These are phyloP conservation scores for Raphanus raphanistrum DNA, from an alignment of 345 rosid genomes.

Conservation along the genomic window DNA sequence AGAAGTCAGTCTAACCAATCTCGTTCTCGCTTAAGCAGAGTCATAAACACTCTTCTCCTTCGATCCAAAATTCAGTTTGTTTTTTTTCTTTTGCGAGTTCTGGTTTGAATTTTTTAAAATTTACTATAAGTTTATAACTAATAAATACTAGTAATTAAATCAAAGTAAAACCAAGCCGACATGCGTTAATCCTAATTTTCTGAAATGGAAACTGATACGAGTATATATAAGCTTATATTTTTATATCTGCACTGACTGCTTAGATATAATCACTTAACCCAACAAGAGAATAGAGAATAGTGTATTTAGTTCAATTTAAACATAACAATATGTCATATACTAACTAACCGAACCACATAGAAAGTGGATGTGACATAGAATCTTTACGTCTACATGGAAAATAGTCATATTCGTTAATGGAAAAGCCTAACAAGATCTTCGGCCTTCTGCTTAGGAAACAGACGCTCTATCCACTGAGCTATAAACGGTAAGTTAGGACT, in stretches of 20 bases:
- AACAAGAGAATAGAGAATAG: slow-evolving; percentile 8
- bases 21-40: slow-evolving; percentile 13
- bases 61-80: neutral
- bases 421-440: slow-evolving; percentile 39
- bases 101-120: neutral
- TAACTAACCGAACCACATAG: slow-evolving; percentile 26
- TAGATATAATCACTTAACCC: slow-evolving; percentile 11
- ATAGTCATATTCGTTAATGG: neutral
- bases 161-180: neutral
- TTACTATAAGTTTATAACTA: neutral
- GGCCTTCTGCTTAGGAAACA: slow-evolving; percentile 98
- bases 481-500: slow-evolving; percentile 10
- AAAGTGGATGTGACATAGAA: slow-evolving; percentile 18
- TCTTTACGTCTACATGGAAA: slow-evolving; percentile 1
- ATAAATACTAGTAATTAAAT: neutral
- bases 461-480: slow-evolving; percentile 99
- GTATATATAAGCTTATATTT: neutral
- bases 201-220: neutral
- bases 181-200: neutral
- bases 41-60: neutral
- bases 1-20: slow-evolving; percentile 35
- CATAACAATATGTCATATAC: slow-evolving; percentile 5
- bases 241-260: neutral
- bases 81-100: neutral
- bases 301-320: neutral